Conservation (phyloP, 768 basidiomycete species). For the Peribolospora baueri region DNA sequence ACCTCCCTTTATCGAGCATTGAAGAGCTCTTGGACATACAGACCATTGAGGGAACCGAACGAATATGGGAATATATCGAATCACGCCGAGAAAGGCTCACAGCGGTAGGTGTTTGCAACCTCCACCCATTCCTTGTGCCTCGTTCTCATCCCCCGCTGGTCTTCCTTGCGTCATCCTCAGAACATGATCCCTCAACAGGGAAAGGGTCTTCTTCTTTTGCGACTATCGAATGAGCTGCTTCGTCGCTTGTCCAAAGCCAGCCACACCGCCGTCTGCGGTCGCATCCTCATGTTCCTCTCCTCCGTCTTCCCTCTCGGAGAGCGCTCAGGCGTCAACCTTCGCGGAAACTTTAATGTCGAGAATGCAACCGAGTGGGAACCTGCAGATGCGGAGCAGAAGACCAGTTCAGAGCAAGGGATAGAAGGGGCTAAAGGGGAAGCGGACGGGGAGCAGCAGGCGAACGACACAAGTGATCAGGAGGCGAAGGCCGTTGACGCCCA, state of each 20-base stretch:
- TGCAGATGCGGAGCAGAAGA: conserved; percentile 17
- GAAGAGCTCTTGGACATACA: conserved; percentile 67
- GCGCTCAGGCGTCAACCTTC: conserved; percentile 68
- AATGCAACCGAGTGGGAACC: conserved; percentile 18
- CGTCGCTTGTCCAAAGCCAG: conserved; percentile 68
- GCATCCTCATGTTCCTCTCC: conserved; percentile 66
- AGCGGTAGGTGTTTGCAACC: conserved; percentile 9
- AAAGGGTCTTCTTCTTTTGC: conserved; percentile 59
- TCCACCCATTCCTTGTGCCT: background rate
- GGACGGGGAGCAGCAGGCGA: conserved; percentile 3
- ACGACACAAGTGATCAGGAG: background rate
- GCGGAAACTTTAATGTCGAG: conserved; percentile 49
- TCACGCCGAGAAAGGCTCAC: conserved; percentile 42
- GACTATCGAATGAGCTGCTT: conserved; percentile 65
- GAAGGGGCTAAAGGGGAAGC: background rate
- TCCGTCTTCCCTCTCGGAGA: conserved; percentile 69
- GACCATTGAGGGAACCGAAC: conserved; percentile 60
- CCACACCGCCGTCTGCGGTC: conserved; percentile 63
- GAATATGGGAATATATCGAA: conserved; percentile 75
- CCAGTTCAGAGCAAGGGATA: no score
- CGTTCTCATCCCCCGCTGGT: background rate
- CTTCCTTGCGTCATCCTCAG: background rate
- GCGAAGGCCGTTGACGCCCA: conserved; percentile 12
- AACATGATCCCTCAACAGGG: conserved; percentile 66
- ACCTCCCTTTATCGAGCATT: conserved; percentile 38